Percentiles rank a stretch among this genome's conserved stretches.
Conservation (phyloP, 345 rosid genomes). For the Eucalyptus erythrocorys region DNA sequence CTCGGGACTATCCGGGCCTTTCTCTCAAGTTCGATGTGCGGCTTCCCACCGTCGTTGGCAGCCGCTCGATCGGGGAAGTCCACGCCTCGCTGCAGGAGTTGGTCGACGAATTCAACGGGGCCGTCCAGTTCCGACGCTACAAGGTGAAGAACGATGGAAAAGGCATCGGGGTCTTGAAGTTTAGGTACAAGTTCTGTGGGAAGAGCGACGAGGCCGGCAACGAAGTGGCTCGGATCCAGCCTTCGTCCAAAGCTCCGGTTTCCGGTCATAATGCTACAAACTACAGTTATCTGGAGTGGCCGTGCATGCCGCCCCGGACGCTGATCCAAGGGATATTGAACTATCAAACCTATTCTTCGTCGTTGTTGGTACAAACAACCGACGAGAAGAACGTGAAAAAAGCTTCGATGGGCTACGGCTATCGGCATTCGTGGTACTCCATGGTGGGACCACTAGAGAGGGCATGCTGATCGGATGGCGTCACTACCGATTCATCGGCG, state of each 20-base stretch:
- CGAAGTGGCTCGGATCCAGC: background rate
- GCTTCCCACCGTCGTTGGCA: slow-evolving; percentile 1
- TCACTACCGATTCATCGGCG: background rate
- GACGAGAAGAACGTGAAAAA: background rate
- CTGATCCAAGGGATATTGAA: background rate
- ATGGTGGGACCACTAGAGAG: background rate
- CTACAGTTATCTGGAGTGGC: background rate
- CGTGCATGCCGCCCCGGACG: background rate
- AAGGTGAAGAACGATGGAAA: slow-evolving; percentile 19
- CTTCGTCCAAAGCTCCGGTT: background rate
- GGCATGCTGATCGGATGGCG: background rate
- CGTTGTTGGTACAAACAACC: background rate
- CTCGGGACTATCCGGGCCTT: background rate
- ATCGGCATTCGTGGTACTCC: background rate
- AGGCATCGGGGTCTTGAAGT: slow-evolving; percentile 27
- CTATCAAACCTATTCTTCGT: background rate
- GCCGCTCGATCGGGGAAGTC: slow-evolving; percentile 18
- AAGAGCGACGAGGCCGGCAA: background rate
- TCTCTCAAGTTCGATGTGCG: slow-evolving; percentile 18
- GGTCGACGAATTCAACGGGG: slow-evolving; percentile 19
- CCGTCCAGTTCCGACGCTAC: slow-evolving; percentile 10
- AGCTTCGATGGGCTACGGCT: background rate
- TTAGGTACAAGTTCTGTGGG: slow-evolving; percentile 13
- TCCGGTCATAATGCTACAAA: background rate
- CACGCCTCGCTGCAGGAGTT: slow-evolving; percentile 18